A percentile compares a stretch with the other conserved stretches of the same genome.
Conservation (phyloP, 305 asterid genomes). For the Fraxinus greggii region DNA sequence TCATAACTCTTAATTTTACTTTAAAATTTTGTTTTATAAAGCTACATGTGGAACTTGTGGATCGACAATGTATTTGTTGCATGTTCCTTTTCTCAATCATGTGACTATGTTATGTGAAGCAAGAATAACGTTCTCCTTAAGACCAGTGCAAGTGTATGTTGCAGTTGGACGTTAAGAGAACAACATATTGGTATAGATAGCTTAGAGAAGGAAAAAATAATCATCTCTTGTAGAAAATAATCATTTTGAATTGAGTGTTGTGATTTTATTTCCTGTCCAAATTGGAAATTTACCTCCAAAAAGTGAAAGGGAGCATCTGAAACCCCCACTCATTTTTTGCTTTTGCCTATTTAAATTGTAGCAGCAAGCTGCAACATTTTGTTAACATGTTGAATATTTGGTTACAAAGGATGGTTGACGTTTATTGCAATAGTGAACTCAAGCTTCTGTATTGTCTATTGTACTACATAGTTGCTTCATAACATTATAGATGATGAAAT, state of each 20-base stretch:
- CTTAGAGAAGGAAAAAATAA: neutral
- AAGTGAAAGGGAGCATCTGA: neutral
- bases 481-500: neutral
- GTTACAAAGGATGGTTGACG: neutral
- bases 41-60: neutral
- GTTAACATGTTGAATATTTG: neutral
- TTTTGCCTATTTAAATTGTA: neutral
- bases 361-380: neutral
- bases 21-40: neutral
- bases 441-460: neutral
- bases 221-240: neutral
- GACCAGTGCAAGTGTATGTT: constrained; percentile 25
- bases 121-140: constrained; percentile 30
- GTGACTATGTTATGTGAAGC: constrained; percentile 26
- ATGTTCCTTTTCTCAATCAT: constrained; percentile 5
- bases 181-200: constrained; percentile 17
- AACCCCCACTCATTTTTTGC: neutral
- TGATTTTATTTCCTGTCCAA: neutral
- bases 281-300: neutral
- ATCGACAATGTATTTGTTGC: constrained; percentile 27
- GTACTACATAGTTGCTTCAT: neutral
- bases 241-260: neutral
- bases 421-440: neutral
- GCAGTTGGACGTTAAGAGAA: constrained; percentile 40
- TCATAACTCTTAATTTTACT: neutral